Evolutionary conservation across 2,329 filamentous ascomycete species (phyloP), one percentile per base, ranked within the genome.

Genomic region (Penicillium sp.): DNA sequence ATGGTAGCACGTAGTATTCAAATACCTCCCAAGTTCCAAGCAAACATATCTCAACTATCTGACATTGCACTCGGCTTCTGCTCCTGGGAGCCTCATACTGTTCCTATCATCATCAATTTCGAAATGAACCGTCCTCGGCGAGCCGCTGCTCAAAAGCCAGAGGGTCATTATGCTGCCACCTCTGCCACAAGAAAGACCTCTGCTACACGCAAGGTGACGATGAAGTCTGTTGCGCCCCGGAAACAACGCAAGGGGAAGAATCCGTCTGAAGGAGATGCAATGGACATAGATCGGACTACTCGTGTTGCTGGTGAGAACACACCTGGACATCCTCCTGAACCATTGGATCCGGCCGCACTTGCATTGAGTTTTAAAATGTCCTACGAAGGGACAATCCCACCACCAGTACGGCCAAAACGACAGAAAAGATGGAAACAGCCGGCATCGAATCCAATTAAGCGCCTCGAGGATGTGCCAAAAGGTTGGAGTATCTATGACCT

Each of bases 401-500:
- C 5, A 16, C 17, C 36, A 4, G 2, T 0, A 10, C 22, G 14
- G 7, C 45, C 31, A 17, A n/a, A 17, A 10, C 30, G 31, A 4
- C 31, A 37, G 7, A 6, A 9, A 19, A 41, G 46, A 31, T 43
- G 30, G 46, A 8, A 6, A 16, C 22, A 33, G 28, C 31, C 31
- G 2, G 30, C n/a, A 28, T 19, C 16, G 14, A 43, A 50, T 10
- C 16, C 31, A n/a, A 44, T 55, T 17, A 4, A 26, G 0, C 1
- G 19, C 7, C 4, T 53, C 2, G 6, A 44, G 16, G 38, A 55
- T 38, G 8, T 25, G 5, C 53, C 53, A 5, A 12, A 25, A 17
- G 53, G 53, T 14, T 56, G 48, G 48, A 33, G 36, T 33, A 1
- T 5, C 1, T 3, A 40, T 5, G 53, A 56, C 17, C 41, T 33